phyloP scores from a whole-genome alignment of 306 rosid species.

The Cotoneaster glaucophyllus region DNA sequence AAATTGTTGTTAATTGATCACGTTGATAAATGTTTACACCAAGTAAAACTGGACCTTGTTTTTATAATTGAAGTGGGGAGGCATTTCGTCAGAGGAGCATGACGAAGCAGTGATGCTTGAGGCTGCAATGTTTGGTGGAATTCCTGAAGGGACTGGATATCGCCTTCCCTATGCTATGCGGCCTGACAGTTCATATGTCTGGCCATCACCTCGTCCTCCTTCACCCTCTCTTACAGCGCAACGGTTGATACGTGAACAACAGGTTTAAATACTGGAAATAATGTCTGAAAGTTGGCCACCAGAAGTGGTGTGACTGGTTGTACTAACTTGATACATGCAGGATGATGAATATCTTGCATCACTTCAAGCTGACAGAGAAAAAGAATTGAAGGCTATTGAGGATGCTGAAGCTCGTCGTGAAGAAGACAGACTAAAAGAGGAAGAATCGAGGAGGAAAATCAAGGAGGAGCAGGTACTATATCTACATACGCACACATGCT shows the following conservation, averaged over 20 bases:
- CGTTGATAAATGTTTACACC: slow-evolving; percentile 3
- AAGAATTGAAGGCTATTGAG: slow-evolving; percentile 61
- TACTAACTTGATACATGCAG: slow-evolving; percentile 37
- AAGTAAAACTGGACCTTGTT: slow-evolving; percentile 10
- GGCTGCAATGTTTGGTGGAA: slow-evolving; percentile 96
- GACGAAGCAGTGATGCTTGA: slow-evolving; percentile 97
- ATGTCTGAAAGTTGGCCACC: slow-evolving; percentile 1
- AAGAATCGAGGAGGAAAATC: slow-evolving; percentile 64
- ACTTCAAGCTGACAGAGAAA: slow-evolving; percentile 84
- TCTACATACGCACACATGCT: background rate
- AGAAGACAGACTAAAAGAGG: slow-evolving; percentile 67
- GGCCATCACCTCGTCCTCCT: slow-evolving; percentile 60
- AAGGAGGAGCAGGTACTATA: slow-evolving; percentile 70
- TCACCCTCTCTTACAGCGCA: slow-evolving; percentile 83
- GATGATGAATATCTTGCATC: slow-evolving; percentile 95
- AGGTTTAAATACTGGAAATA: slow-evolving; percentile 42
- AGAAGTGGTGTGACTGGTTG: background rate
- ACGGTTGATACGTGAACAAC: slow-evolving; percentile 88
- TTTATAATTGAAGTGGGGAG: slow-evolving; percentile 76
- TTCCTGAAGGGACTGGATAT: slow-evolving; percentile 70
- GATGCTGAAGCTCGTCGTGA: slow-evolving; percentile 83
- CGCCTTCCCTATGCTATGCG: slow-evolving; percentile 55
- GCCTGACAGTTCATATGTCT: slow-evolving; percentile 31
- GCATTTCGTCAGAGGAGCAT: slow-evolving; percentile 82
- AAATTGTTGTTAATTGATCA: background rate